Conservation (phyloP, 306 rosid genomes). For the Castanopsis chinensis region DNA sequence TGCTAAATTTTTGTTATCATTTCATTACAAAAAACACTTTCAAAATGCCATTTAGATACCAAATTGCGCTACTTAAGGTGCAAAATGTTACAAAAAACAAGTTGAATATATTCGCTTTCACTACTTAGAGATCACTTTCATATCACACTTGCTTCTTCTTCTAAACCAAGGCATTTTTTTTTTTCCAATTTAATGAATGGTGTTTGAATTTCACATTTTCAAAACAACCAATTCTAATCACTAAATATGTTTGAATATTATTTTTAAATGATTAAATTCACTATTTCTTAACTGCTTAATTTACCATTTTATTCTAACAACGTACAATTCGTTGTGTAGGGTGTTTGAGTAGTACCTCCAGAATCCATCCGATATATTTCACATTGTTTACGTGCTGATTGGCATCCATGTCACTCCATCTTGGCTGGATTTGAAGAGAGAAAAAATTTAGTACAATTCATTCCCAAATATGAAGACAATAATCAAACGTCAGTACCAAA, state of each 20-base stretch:
- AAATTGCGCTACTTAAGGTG: too few species aligned
- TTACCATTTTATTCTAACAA: too few species aligned
- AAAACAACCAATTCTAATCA: neutral
- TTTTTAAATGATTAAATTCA: too few species aligned
- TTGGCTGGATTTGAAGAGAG: constrained; percentile 48
- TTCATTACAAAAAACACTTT: neutral
- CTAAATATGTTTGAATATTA: neutral
- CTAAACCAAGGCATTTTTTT: neutral
- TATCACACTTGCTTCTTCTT: neutral
- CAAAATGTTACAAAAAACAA: too few species aligned
- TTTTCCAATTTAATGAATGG: neutral
- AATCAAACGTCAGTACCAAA: too few species aligned
- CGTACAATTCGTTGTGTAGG: neutral
- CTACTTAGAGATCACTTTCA: too few species aligned
- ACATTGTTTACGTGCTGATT: constrained; percentile 97
- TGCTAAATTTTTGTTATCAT: neutral
- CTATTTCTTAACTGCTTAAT: too few species aligned
- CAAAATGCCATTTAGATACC: too few species aligned
- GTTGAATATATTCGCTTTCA: too few species aligned
- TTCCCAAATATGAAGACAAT: neutral
- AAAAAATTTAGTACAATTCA: neutral
- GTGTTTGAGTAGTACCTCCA: constrained; percentile 52
- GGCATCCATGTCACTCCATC: constrained; percentile 98
- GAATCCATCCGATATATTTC: constrained; percentile 94
- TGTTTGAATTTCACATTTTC: neutral